These are phyloP conservation scores for Lophiostoma macrostomum DNA, from an alignment of 495 filamentous ascomycete genomes.

Conservation along the genomic window DNA sequence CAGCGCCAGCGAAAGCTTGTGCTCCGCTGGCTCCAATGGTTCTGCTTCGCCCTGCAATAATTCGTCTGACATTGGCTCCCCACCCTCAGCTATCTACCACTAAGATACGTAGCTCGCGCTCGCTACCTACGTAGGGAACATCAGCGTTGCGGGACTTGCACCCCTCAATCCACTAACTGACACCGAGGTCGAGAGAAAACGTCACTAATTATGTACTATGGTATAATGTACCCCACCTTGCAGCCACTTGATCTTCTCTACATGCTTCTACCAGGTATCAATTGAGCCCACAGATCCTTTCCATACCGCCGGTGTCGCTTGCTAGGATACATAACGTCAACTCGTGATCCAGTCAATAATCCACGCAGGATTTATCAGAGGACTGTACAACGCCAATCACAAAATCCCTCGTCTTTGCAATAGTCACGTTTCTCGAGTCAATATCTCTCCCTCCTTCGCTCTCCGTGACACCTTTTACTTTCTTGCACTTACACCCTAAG, in stretches of 20 bases:
- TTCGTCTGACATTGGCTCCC: conserved; percentile 15
- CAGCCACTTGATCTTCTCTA: conserved; percentile 5
- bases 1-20: conserved; percentile 5
- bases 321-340: neutral
- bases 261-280: neutral
- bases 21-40: conserved; percentile 21
- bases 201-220: neutral
- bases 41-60: conserved; percentile 6
- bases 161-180: conserved; percentile 6
- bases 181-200: conserved; percentile 11
- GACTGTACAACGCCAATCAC: too few relatives aligned
- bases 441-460: too few relatives aligned
- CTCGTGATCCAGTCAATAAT: too few relatives aligned
- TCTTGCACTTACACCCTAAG: too few relatives aligned
- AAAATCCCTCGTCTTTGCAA: too few relatives aligned
- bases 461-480: too few relatives aligned
- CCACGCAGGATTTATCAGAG: too few relatives aligned
- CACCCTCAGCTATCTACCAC: neutral
- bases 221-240: too few relatives aligned
- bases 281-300: too few relatives aligned
- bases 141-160: neutral
- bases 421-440: too few relatives aligned
- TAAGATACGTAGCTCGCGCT: neutral
- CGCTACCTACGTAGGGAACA: neutral
- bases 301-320: conserved; percentile 1